These are phyloP conservation scores for Aphanomyces euteiches DNA, from an alignment of 352 stramenopile species.

Conservation along the genomic window DNA sequence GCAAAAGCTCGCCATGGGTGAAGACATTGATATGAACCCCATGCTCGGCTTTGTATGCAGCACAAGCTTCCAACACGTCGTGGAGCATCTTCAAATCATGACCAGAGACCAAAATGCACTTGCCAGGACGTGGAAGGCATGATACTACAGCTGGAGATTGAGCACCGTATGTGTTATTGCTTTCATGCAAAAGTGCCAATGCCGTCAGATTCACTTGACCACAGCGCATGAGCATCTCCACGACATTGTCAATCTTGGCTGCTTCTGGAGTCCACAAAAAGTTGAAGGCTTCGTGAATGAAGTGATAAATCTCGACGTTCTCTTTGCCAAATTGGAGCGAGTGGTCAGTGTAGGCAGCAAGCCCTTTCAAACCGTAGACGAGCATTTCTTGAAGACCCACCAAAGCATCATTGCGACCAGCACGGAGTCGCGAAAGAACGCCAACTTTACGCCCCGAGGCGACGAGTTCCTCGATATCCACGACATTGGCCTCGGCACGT, in stretches of 20 bases:
- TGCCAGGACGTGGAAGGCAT: conserved; percentile 47
- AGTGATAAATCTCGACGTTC: conserved; percentile 41
- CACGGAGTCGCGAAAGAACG: conserved; percentile 25
- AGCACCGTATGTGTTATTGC: conserved; percentile 38
- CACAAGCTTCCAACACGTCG: conserved; percentile 41
- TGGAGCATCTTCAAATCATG: conserved; percentile 47
- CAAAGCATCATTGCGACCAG: conserved; percentile 33
- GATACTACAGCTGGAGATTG: conserved; percentile 47
- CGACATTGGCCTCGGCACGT: conserved; percentile 10
- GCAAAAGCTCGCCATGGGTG: conserved; percentile 73
- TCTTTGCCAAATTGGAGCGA: conserved; percentile 36
- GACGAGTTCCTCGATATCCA: conserved; percentile 30
- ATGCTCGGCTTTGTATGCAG: conserved; percentile 55
- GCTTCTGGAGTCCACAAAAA: conserved; percentile 40
- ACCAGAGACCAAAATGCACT: conserved; percentile 63
- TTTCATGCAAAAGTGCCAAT: conserved; percentile 50
- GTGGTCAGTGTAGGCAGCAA: conserved; percentile 58
- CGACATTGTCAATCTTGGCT: conserved; percentile 43
- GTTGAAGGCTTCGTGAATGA: conserved; percentile 48
- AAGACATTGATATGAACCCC: conserved; percentile 69
- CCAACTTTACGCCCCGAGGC: conserved; percentile 16
- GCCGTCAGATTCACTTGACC: conserved; percentile 53
- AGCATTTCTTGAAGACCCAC: conserved; percentile 46
- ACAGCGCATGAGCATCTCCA: conserved; percentile 45
- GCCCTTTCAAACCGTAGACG: conserved; percentile 61